Evolutionary conservation across 176 grass and related monocot species (phyloP), one percentile per base, ranked within the genome.

Genomic region (Dactylis glomerata): DNA sequence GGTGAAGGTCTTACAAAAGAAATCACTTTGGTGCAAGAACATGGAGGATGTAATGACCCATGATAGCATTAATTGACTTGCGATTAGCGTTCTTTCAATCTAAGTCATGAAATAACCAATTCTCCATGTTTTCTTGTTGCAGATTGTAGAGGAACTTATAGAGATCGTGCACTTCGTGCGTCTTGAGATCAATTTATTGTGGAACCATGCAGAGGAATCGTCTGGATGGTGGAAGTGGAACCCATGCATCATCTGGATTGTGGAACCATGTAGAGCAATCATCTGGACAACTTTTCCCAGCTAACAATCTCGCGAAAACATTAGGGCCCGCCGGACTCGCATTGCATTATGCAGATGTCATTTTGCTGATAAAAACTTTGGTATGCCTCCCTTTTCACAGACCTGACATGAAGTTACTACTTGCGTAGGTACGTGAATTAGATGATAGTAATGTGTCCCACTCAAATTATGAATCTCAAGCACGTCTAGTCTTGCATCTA

Each of bases 271-370:
- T n/a, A n/a, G n/a, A 79, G 24, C 54, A 84, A 73, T 57, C 27
- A 26, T 36, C 19, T 58, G 33, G 40, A 79, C 20, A 27, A 57
- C 55, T 57, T 57, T 10, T 8, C 1, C 3, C 32, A 28, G 41
- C 56, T 40, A 79, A 15, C 27, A 67, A 68, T 14, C 55, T 31
- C 61, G 56, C 56, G 19, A 36, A 83, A 75, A 85, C 64, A 17
- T 66, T 93, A 58, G 73, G 91, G n/a, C 73, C 85, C 1, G 7
- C 81, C 24, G 91, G 91, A 15, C 88, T 90, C 51, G 88, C 88
- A 6, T 85, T 93, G 84, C 85, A 87, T 84, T 93, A 93, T 67
- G 88, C 91, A 46, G 76, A 90, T 76, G 76, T 90, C 52, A 87
- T 93, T 42, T 78, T 72, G 54, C 88, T 88, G 70, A 85, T 93